Evolutionary conservation across 2,329 filamentous ascomycete species (phyloP), one percentile per base, ranked within the genome.

Genomic region (Talaromyces sp.): DNA sequence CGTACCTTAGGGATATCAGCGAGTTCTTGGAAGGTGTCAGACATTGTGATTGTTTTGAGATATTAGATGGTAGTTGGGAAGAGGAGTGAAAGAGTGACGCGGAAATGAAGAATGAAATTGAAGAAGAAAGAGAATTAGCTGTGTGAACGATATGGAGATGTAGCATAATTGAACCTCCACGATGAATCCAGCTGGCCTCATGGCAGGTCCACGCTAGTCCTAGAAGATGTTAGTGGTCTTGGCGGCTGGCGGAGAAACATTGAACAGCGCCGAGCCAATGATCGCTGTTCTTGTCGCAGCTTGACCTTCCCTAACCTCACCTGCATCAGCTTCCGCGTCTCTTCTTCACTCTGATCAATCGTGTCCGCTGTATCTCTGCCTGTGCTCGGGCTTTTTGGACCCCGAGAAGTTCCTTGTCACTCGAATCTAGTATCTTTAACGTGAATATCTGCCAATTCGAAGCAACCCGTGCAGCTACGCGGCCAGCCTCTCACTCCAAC

Each of bases 1-100:
- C 37, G 9, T 61, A 63, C 62, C 62, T 63, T 77, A 46, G 82
- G 82, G 72, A 84, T 80, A 69, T 87, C 84, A 67, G 83, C 81
- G 66, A 87, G 76, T 67, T 87, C 84, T 73, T 86, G 84, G 69
- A 86, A 73, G 68, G 84, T 82, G 66, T 86, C 84, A 66, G 82
- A 83, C 80, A 83, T 81, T 57, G 50, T 57, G 64, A 82, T 81
- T 48, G 21, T 14, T 44, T 28, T 6, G 39, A 18, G 28, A n/a
- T n/a, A n/a, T n/a, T n/a, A 21, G 46, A 21, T 7, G 18, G 2
- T 18, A 44, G 57, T 42, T 8, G n/a, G 31, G 18, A 35, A 48
- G 18, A 52, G n/a, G 14, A 39, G 7, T 5, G 21, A 40, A 31
- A 14, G 25, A 57, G 54, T n/a, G 21, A 57, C 16, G 8, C 35